Conservation (phyloP, 805 yeast genomes). For the Nakazawaea populi region DNA sequence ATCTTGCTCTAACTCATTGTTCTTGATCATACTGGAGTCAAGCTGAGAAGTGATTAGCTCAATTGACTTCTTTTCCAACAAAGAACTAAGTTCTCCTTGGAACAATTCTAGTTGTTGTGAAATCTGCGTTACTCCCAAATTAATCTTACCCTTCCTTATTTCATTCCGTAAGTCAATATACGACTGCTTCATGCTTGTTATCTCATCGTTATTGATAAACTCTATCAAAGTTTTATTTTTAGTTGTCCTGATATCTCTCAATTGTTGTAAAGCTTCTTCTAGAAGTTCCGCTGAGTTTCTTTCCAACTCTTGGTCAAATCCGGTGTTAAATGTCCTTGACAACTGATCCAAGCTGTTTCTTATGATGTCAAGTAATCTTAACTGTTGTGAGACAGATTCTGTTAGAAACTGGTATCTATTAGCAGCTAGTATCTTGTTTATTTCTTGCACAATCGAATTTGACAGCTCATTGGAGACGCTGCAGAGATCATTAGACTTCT, state of each 20-base stretch:
- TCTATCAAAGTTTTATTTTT: constrained; percentile 29
- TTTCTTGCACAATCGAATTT: background rate
- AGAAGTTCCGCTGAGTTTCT: constrained; percentile 26
- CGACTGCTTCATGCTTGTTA: constrained; percentile 24
- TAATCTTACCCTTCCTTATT: constrained; percentile 23
- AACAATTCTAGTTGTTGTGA: constrained; percentile 7
- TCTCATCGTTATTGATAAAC: constrained; percentile 38
- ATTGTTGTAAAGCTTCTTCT: constrained; percentile 22
- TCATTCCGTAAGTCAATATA: constrained; percentile 26
- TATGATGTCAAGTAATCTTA: constrained; percentile 31
- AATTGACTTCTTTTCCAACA: constrained; percentile 14
- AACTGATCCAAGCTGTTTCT: constrained; percentile 24
- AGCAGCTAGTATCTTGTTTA: background rate
- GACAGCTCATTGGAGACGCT: background rate
- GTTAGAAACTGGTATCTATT: constrained; percentile 5
- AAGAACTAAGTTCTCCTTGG: constrained; percentile 8
- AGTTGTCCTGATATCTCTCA: constrained; percentile 27
- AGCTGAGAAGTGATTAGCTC: constrained; percentile 19
- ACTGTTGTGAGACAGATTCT: constrained; percentile 42
- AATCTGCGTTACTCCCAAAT: constrained; percentile 19
- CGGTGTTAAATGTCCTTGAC: constrained; percentile 21
- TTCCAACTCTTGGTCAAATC: constrained; percentile 18
- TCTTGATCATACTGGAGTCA: constrained; percentile 20
- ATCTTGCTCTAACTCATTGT: constrained; percentile 52
- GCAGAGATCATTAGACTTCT: constrained; percentile 4